Conservation (phyloP, 805 yeast species). For the Monosporozyma siamensis region DNA sequence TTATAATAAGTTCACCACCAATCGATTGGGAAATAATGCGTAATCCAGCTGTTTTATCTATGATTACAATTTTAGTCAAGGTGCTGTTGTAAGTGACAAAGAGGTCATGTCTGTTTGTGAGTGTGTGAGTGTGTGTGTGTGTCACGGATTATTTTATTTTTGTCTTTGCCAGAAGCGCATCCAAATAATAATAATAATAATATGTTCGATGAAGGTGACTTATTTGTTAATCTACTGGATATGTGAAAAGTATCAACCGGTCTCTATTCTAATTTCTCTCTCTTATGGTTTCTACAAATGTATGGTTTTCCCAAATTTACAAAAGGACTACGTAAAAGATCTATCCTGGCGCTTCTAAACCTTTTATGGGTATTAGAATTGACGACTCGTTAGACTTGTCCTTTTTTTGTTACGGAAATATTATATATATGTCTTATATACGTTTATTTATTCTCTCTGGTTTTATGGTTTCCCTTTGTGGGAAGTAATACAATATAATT, state of each 20-base stretch:
- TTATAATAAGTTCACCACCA: neutral
- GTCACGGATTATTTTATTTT: neutral
- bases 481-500: too few relatives aligned
- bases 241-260: neutral
- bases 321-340: too few relatives aligned
- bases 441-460: too few relatives aligned
- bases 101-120: too few relatives aligned
- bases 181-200: slow-evolving; percentile 21
- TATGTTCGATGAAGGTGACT: slow-evolving; percentile 14
- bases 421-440: neutral
- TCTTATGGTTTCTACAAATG: neutral
- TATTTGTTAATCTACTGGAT: neutral
- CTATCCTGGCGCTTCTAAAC: neutral
- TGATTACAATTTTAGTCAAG: neutral
- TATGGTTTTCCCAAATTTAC: neutral
- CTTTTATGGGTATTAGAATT: too few relatives aligned
- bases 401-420: too few relatives aligned
- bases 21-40: slow-evolving; percentile 3
- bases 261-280: neutral
- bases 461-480: too few relatives aligned
- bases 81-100: neutral
- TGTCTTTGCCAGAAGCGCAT: slow-evolving; percentile 27
- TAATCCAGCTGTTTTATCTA: slow-evolving; percentile 4
- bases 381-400: neutral
- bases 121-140: neutral